Evolutionary conservation across 192 early-diverging fungal genomes (phyloP).

Genomic region (Allomyces javanicus): DNA sequence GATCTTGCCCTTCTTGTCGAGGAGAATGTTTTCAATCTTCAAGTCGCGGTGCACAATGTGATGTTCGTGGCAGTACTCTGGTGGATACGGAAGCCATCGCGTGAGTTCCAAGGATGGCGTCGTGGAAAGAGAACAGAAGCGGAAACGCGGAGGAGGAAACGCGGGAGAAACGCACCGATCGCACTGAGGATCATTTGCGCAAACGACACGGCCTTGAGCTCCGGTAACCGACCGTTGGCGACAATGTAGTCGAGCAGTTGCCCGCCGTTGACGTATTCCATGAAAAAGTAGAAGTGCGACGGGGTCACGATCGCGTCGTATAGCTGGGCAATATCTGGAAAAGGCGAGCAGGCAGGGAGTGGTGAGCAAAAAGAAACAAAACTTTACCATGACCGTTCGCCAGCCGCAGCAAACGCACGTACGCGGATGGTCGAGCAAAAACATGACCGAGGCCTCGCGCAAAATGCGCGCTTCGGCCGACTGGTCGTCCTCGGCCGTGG

Average conservation of each 20-base stretch:
- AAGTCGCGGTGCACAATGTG: conserved; percentile 49
- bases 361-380: no score
- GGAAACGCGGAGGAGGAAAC: background rate
- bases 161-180: conserved; percentile 12
- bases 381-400: no score
- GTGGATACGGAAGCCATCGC: no score
- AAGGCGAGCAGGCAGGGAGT: no score
- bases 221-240: conserved; percentile 28
- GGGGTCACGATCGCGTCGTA: conserved; percentile 21
- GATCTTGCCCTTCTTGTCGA: conserved; percentile 38
- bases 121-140: background rate
- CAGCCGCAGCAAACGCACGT: no score
- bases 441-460: background rate
- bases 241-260: conserved; percentile 32
- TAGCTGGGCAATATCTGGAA: conserved; percentile 24
- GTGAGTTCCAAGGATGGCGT: no score
- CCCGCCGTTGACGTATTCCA: conserved; percentile 22
- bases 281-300: conserved; percentile 25
- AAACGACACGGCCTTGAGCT: conserved; percentile 22
- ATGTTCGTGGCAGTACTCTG: conserved; percentile 39
- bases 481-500: background rate
- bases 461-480: background rate
- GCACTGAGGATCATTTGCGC: conserved; percentile 26
- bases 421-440: background rate
- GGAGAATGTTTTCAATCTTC: conserved; percentile 72